A percentile compares a stretch with the other conserved stretches of the same genome.
Evolutionary conservation across 495 filamentous ascomycete species (phyloP).

Genomic region (Lasiosphaeria ovina): DNA sequence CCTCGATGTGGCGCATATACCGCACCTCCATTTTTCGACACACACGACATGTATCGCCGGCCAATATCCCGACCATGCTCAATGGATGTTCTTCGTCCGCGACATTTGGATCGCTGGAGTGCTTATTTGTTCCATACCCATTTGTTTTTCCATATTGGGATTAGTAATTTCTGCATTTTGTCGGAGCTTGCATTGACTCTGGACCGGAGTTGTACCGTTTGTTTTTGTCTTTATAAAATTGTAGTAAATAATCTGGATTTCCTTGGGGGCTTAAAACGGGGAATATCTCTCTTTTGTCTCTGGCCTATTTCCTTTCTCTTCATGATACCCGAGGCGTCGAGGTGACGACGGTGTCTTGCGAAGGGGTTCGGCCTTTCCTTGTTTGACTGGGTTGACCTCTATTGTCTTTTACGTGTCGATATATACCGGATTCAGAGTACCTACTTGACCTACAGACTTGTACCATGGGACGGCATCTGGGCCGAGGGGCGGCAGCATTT

Average conservation of each 20-base stretch:
- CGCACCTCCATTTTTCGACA: too few species aligned
- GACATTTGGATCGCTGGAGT: too few species aligned
- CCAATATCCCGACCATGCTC: too few species aligned
- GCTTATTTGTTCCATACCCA: too few species aligned
- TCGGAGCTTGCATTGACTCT: constrained; percentile 2
- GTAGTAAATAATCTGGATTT: constrained; percentile 5
- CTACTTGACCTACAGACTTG: too few species aligned
- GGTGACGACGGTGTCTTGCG: constrained; percentile 28
- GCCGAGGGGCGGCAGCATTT: too few species aligned
- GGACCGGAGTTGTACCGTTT: constrained; percentile 10
- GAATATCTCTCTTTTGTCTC: constrained; percentile 7
- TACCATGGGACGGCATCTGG: too few species aligned
- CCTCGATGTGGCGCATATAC: too few species aligned
- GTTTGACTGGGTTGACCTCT: not conserved
- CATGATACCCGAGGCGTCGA: constrained; percentile 28
- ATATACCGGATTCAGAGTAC: not conserved
- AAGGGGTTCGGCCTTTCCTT: not conserved
- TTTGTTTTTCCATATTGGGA: too few species aligned
- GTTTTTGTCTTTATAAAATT: constrained; percentile 7
- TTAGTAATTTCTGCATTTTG: too few species aligned
- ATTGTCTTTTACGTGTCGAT: not conserved
- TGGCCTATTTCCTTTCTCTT: constrained; percentile 11
- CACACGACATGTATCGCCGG: too few species aligned
- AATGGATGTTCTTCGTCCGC: too few species aligned
- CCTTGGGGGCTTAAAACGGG: constrained; percentile 3